These are phyloP conservation scores for Austroboletus rostrupii DNA, from an alignment of 1,284 basidiomycete species.

Conservation along the genomic window DNA sequence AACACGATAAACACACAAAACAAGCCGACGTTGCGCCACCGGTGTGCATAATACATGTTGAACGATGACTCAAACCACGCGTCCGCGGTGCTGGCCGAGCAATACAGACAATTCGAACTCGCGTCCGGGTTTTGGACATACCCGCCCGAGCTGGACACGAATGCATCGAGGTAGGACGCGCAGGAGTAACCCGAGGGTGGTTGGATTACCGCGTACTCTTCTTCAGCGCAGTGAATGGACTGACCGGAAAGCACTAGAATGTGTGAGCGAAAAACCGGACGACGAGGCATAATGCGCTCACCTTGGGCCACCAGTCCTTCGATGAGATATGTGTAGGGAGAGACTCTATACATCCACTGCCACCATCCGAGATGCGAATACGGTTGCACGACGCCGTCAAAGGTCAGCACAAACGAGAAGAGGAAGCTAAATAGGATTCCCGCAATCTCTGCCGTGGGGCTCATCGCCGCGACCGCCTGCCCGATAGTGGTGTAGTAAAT, in stretches of 20 bases:
- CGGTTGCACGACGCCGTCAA: slow-evolving; percentile 34
- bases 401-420: slow-evolving; percentile 67
- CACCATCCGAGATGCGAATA: slow-evolving; percentile 21
- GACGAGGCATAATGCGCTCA: slow-evolving; percentile 31
- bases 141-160: slow-evolving; percentile 59
- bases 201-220: slow-evolving; percentile 64
- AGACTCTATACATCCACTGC: slow-evolving; percentile 79
- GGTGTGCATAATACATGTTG: slow-evolving; percentile 47
- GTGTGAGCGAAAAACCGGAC: not conserved
- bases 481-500: slow-evolving; percentile 55
- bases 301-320: slow-evolving; percentile 55
- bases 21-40: slow-evolving; percentile 50
- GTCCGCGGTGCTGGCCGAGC: slow-evolving; percentile 47
- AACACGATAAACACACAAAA: slow-evolving; percentile 43
- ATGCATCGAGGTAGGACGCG: slow-evolving; percentile 60
- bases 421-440: slow-evolving; percentile 62
- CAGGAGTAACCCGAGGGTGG: slow-evolving; percentile 77
- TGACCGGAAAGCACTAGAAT: slow-evolving; percentile 47
- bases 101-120: slow-evolving; percentile 35
- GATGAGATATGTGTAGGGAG: slow-evolving; percentile 73
- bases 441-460: slow-evolving; percentile 63
- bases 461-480: slow-evolving; percentile 63
- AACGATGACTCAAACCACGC: slow-evolving; percentile 39
- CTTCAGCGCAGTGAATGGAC: slow-evolving; percentile 55
- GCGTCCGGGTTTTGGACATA: slow-evolving; percentile 74